Percentiles rank a stretch among this genome's conserved stretches.
These are phyloP conservation scores for Trichoderma erinaceum DNA, from an alignment of 495 filamentous ascomycete species.

Conservation along the genomic window DNA sequence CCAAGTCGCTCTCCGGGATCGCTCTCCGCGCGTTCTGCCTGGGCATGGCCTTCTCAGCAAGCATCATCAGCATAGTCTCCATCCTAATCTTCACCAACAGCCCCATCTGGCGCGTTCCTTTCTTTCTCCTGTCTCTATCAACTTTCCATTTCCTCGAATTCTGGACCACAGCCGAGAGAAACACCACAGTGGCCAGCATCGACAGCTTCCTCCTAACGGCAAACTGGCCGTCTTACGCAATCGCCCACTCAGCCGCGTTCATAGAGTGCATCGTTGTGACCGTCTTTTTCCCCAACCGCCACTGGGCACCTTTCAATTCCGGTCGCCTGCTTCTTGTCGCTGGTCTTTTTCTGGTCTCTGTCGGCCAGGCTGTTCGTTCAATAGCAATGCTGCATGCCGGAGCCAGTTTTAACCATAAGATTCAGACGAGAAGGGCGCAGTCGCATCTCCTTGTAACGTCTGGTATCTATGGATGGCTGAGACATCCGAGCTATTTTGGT, in stretches of 20 bases:
- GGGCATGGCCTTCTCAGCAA: slow-evolving; percentile 41
- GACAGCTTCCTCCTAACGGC: slow-evolving; percentile 75
- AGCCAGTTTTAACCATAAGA: slow-evolving; percentile 83
- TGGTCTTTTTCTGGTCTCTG: slow-evolving; percentile 57
- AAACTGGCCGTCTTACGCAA: slow-evolving; percentile 79
- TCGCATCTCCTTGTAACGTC: slow-evolving; percentile 72
- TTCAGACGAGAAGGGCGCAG: slow-evolving; percentile 59
- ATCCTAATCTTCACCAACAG: slow-evolving; percentile 33
- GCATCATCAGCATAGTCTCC: slow-evolving; percentile 35
- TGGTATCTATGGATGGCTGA: slow-evolving; percentile 56
- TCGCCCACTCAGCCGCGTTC: slow-evolving; percentile 69
- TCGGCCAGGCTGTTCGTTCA: slow-evolving; percentile 69
- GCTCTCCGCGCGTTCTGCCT: slow-evolving; percentile 59
- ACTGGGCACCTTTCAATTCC: slow-evolving; percentile 30
- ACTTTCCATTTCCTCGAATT: slow-evolving; percentile 96
- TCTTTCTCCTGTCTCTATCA: slow-evolving; percentile 70
- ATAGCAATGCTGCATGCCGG: slow-evolving; percentile 85
- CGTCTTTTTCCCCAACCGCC: slow-evolving; percentile 50
- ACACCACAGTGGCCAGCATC: slow-evolving; percentile 63
- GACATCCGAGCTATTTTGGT: slow-evolving; percentile 93
- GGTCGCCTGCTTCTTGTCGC: slow-evolving; percentile 35
- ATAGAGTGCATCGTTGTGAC: slow-evolving; percentile 62
- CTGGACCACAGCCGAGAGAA: slow-evolving; percentile 77
- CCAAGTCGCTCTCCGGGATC: slow-evolving; percentile 72
- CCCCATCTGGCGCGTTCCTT: slow-evolving; percentile 73